Evolutionary conservation across 2,329 filamentous ascomycete genomes (phyloP), one percentile per base, ranked within the genome.

Genomic region (Sordariomycetes sp.): DNA sequence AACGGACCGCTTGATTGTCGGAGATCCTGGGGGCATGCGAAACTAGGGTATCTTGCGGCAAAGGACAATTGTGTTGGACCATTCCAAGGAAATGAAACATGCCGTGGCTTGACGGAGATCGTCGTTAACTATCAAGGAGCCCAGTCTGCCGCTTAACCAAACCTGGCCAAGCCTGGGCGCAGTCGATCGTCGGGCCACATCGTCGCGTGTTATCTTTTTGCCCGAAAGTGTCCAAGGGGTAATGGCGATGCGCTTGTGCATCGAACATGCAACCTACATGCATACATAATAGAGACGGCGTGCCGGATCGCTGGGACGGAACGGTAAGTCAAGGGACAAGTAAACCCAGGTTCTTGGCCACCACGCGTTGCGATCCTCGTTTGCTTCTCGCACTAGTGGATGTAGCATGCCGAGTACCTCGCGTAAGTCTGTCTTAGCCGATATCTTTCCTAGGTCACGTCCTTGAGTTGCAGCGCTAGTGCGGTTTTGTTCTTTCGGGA

Each of bases 41-140:
- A 56, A 56, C 54, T 56, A n/a, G n/a, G n/a, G n/a, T n/a, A 35
- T 34, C 39, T 48, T 51, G 42, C 25, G 42, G 54, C 54, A 56
- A 22, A 50, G 25, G 20, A 32, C 52, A 56, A 13, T 15, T 34
- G 7, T 25, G 32, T 22, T 15, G n/a, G 13, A 24, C 20, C 42
- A 24, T 12, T 36, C 50, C 45, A 20, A 50, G 20, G 12, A 8
- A 50, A 42, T 56, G 54, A 56, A 51, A 56, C 42, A 10, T 24
- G 42, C 17, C 13, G 24, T 24, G 34, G 32, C 45, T 50, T 20
- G 45, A 50, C 45, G n/a, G 39, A 45, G n/a, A 45, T 45, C n/a
- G n/a, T 45, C n/a, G 20, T 2, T 10, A 8, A 24, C 28, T 32
- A 8, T 32, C 28, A 32, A 32, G 28, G 45, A 50, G 12, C 22